A percentile compares a stretch with the other conserved stretches of the same genome.
These are phyloP conservation scores for Sporothrix protearum DNA, from an alignment of 2,329 filamentous ascomycete genomes.

Conservation along the genomic window DNA sequence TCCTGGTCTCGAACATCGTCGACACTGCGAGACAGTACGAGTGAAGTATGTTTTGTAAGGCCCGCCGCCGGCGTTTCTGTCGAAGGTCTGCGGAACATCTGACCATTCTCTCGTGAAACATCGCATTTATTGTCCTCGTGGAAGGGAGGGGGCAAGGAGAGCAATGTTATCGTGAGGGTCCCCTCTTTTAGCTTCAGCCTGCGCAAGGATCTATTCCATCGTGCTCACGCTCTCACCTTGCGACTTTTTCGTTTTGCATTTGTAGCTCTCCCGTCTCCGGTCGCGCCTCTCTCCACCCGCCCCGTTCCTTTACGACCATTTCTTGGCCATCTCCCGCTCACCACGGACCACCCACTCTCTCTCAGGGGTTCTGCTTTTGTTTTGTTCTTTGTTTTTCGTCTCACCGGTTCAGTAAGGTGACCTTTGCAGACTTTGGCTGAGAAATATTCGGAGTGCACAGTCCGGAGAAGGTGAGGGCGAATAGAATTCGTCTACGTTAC, in stretches of 20 bases:
- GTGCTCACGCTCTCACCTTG: not conserved
- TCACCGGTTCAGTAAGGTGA: not conserved
- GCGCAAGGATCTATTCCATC: not conserved
- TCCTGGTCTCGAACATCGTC: not conserved
- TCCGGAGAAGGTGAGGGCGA: not conserved
- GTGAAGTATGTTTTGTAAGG: not conserved
- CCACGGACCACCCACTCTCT: constrained; percentile 3
- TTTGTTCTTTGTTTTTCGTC: not conserved
- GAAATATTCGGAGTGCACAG: not conserved
- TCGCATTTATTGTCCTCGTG: not conserved
- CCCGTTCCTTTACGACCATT: not conserved
- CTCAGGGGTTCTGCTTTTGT: not conserved
- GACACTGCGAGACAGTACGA: not conserved
- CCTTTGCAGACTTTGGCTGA: not conserved
- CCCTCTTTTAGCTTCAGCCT: not conserved
- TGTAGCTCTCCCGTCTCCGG: constrained; percentile 5
- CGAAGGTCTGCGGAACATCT: not conserved
- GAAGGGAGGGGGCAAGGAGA: not conserved
- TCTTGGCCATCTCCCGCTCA: not conserved
- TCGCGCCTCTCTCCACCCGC: not conserved
- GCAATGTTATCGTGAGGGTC: not conserved
- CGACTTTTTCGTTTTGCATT: not conserved
- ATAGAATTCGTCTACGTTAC: not conserved
- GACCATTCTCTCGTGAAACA: not conserved
- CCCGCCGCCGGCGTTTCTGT: not conserved